A percentile compares a stretch with the other conserved stretches of the same genome.
Conservation (phyloP, 2,329 filamentous ascomycete species). For the Arthrobotrys entomopaga region DNA sequence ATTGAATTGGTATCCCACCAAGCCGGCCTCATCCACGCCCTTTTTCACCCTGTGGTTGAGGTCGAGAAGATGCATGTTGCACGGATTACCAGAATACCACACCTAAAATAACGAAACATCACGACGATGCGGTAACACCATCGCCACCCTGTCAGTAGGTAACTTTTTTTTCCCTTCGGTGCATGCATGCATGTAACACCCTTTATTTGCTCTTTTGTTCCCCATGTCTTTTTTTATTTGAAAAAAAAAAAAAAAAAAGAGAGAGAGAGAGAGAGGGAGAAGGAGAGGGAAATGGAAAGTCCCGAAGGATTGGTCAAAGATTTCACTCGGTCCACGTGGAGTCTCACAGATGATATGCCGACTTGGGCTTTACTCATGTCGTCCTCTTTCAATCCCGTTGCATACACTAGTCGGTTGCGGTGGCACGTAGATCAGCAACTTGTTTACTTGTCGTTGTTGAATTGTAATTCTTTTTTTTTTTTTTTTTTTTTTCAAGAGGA, state of each 20-base stretch:
- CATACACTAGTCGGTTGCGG: constrained; percentile 71
- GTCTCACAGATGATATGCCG: constrained; percentile 80
- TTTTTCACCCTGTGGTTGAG: constrained; percentile 81
- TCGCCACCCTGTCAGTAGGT: constrained; percentile 37
- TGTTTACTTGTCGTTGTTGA: background rate
- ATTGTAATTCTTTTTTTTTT: constrained; percentile 3
- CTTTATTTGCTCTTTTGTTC: too few species aligned
- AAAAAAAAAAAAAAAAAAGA: too few species aligned
- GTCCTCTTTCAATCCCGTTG: constrained; percentile 83
- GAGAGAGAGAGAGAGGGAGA: too few species aligned
- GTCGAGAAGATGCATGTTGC: constrained; percentile 98
- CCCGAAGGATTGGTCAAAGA: constrained; percentile 37
- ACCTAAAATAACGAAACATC: constrained; percentile 64
- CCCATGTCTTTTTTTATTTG: background rate
- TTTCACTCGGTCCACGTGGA: constrained; percentile 51
- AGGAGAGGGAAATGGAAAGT: constrained; percentile 27
- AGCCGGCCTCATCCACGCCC: constrained; percentile 77
- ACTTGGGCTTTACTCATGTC: constrained; percentile 98
- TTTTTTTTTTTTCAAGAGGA: constrained; percentile 7
- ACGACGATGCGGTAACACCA: constrained; percentile 32
- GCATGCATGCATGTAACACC: too few species aligned
- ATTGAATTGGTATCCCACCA: constrained; percentile 97
- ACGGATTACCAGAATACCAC: constrained; percentile 98
- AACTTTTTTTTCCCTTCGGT: constrained; percentile 17
- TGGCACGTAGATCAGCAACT: constrained; percentile 7